Percentiles rank a stretch among this genome's conserved stretches.
Conservation (phyloP, 2,329 filamentous ascomycete genomes). For the Sporothrix mexicana region DNA sequence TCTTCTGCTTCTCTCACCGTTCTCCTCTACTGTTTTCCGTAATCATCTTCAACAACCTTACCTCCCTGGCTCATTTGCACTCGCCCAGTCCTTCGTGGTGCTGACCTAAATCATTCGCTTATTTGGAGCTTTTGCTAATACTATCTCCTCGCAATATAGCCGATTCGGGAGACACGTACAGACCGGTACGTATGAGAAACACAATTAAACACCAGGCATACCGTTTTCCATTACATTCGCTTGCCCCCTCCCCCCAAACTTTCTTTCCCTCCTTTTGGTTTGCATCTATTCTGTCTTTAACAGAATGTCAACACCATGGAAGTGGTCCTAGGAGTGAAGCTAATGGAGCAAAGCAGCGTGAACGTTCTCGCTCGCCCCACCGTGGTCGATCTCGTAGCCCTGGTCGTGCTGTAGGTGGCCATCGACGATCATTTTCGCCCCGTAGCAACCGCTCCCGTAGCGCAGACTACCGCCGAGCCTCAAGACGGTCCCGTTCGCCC, state of each 20-base stretch:
- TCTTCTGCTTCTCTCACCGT: background rate
- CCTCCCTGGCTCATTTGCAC: background rate
- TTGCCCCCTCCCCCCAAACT: too few species aligned
- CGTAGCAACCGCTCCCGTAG: slow-evolving; percentile 76
- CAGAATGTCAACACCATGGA: too few species aligned
- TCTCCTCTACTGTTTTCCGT: background rate
- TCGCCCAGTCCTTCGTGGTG: background rate
- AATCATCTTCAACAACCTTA: background rate
- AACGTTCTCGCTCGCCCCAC: slow-evolving; percentile 80
- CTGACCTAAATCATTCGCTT: slow-evolving; percentile 37
- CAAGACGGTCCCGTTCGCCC: slow-evolving; percentile 82
- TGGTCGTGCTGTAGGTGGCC: slow-evolving; percentile 63
- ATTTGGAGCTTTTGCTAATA: slow-evolving; percentile 35
- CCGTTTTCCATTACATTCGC: too few species aligned
- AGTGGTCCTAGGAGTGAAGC: background rate
- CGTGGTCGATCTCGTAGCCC: slow-evolving; percentile 85
- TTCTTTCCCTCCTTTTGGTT: too few species aligned
- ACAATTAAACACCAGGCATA: too few species aligned
- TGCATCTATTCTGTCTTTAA: too few species aligned
- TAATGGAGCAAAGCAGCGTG: slow-evolving; percentile 65
- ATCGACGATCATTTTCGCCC: slow-evolving; percentile 78
- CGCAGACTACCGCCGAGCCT: slow-evolving; percentile 75
- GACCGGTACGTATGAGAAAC: slow-evolving; percentile 57
- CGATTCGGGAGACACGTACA: slow-evolving; percentile 66
- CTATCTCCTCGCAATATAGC: slow-evolving; percentile 48